Percentiles rank a stretch among this genome's conserved stretches.
Evolutionary conservation across 2,329 filamentous ascomycete species (phyloP).

Genomic region (Monosporascus sp.): DNA sequence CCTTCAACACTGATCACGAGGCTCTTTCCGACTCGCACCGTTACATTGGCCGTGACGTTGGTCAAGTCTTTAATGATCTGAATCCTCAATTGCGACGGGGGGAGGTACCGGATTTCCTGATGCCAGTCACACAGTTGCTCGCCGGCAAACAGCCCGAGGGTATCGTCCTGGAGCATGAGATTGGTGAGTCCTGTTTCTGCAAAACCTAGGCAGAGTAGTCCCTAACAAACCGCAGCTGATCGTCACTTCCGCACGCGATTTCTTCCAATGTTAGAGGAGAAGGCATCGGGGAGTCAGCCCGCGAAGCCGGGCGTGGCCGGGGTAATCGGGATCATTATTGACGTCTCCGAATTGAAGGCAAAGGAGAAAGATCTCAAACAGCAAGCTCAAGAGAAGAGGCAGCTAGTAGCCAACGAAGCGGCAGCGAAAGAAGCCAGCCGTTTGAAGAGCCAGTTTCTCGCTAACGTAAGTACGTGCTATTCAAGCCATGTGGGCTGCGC

Average conservation of each 20-base stretch:
- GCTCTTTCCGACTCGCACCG: conserved; percentile 36
- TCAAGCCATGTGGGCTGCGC: not conserved
- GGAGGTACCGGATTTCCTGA: conserved; percentile 44
- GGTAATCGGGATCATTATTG: conserved; percentile 74
- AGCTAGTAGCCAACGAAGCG: conserved; percentile 67
- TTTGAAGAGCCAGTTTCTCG: conserved; percentile 74
- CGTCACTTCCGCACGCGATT: conserved; percentile 69
- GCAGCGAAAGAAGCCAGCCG: conserved; percentile 76
- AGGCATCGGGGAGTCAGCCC: conserved; percentile 44
- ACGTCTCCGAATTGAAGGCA: conserved; percentile 67
- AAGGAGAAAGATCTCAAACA: conserved; percentile 58
- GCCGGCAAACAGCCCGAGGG: conserved; percentile 55
- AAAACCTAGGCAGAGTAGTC: not conserved
- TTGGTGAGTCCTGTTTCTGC: conserved; percentile 32
- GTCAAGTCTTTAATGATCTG: conserved; percentile 55
- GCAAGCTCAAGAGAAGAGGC: conserved; percentile 64
- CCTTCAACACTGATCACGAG: conserved; percentile 31
- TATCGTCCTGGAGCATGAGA: conserved; percentile 54
- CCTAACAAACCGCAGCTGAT: conserved; percentile 35
- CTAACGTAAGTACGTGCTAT: conserved; percentile 42
- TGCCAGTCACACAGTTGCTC: conserved; percentile 59
- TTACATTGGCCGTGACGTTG: conserved; percentile 58
- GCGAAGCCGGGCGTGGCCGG: conserved; percentile 56
- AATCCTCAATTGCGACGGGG: conserved; percentile 37
- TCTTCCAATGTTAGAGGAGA: conserved; percentile 57